Base-by-base conservation (phyloP, 1,284 basidiomycete genomes). In the Ustilago esculenta region DNA sequence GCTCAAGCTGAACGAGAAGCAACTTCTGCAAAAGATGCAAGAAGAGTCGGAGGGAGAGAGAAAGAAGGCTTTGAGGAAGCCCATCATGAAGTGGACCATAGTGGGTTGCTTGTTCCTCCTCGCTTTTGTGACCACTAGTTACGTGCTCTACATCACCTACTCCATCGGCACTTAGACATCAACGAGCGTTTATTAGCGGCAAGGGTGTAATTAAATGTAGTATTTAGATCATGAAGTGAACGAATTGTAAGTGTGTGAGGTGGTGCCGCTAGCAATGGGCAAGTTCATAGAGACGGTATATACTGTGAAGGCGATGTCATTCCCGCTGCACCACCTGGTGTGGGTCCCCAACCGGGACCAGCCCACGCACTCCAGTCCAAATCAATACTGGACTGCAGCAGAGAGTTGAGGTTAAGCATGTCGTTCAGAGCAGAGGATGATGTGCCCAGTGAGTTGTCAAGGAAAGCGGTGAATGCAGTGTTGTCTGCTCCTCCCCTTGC, bases 1-100 rank as follows among this genome's bases (percentile, higher is more conserved):
- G 43, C 76, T 84, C 14, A 71, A 76, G 8, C 42, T 72, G 30
- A 70, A 64, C 23, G 83, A 84, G 57, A 75, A 73, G 33, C 47
- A 56, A 23, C 43, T 54, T 2, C 6, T 39, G 34, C 20, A 45
- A 2, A 51, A 56, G 55, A 44, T 72, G 42, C 71, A 80, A 12
- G 44, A 81, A 4, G 64, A 60, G 18, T 36, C 76, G 15, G 53
- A 79, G 10, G 56, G 57, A n/a, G 69, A 80, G 18, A 45, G 30
- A 27, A 34, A 25, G 60, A 5, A 32, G 9, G 57, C 46, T 5
- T 32, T 73, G 11, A n/a, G 67, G 7, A 63, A 52, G 33, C 70
- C 74, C 1, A 70, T 60, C 33, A 58, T 40, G 35, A 18, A 20
- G 29, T 63, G 72, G 45, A 75, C 74, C 0, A 29, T 18, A 5